Evolutionary conservation across 176 grass and related monocot species (phyloP), one percentile per base, ranked within the genome.

Genomic region (Areca catechu): DNA sequence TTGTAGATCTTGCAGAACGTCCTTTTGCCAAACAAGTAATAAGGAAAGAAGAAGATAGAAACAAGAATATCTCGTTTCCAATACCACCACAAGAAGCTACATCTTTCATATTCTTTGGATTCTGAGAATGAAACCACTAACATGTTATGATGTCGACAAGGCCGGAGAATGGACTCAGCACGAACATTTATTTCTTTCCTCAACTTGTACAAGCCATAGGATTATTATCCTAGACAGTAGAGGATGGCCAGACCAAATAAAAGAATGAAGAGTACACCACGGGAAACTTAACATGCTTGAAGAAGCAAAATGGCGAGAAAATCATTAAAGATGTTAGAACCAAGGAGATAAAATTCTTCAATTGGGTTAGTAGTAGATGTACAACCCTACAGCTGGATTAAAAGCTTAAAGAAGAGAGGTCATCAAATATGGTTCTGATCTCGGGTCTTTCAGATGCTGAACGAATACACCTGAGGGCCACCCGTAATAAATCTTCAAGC

Each of bases 341-440:
- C n/a, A 5, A 60, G 23, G 24, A 43, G 9, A 14, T 28, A 60
- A 74, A 53, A 53, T 66, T 68, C 51, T 57, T 53, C 65, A 48
- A 20, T 73, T 47, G 66, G 21, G 54, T 66, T 24, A 78, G 83
- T 58, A 73, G 67, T 62, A 88, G 76, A 94, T 88, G 76, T 84
- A 94, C 89, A 73, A 34, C 60, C 15, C 14, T 22, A 60, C 58
- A 23, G 22, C 51, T 22, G 65, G 24, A 55, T 76, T 65, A 82
- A 0, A 55, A 57, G 0, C 55, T 79, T 56, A 95, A 51, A 25
- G 90, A 72, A 1, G 64, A 76, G 29, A 96, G 83, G 68, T 96
- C 92, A 73, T 96, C 83, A 4, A 84, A 90, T 24, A 90, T 86
- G 17, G 83, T 87, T 54, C 65, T 34, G 20, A 96, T 90, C 76